Conservation (phyloP, 2,329 filamentous ascomycete genomes). For the Colletotrichum sp. region DNA sequence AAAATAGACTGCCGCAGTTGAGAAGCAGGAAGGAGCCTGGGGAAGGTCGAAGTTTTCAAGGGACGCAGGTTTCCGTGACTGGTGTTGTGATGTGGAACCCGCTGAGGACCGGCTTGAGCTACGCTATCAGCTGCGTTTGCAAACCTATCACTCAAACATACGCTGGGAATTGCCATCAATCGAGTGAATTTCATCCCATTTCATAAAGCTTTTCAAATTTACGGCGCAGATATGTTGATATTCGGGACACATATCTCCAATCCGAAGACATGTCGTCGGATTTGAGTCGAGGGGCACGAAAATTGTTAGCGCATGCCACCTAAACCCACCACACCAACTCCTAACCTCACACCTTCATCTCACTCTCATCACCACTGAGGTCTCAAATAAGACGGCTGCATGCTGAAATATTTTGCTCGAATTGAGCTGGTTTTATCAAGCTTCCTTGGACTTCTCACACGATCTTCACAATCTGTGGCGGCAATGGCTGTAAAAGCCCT, state of each 20-base stretch:
- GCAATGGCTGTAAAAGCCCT: constrained; percentile 24
- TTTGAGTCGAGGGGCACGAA: not conserved
- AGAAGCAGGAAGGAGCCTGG: not conserved
- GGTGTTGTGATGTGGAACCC: not conserved
- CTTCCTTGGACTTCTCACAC: not conserved
- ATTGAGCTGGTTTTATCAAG: not conserved
- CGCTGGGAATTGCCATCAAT: not conserved
- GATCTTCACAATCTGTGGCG: not conserved
- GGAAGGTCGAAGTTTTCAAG: not conserved
- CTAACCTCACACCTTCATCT: not conserved
- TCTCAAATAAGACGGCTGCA: not conserved
- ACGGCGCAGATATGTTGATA: not conserved
- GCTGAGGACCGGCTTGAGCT: not conserved
- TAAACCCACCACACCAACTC: not conserved
- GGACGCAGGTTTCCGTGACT: not conserved
- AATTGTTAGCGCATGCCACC: not conserved
- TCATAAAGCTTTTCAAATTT: not conserved
- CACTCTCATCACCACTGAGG: not conserved
- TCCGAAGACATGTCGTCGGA: not conserved
- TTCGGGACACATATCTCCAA: not conserved
- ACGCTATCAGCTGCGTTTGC: not conserved
- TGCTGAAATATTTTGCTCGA: not conserved
- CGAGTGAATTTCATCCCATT: not conserved
- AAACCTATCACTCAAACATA: not conserved
- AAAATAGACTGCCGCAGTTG: not conserved